phyloP scores from a whole-genome alignment of 306 rosid species.

The Phaseolus lunatus region DNA sequence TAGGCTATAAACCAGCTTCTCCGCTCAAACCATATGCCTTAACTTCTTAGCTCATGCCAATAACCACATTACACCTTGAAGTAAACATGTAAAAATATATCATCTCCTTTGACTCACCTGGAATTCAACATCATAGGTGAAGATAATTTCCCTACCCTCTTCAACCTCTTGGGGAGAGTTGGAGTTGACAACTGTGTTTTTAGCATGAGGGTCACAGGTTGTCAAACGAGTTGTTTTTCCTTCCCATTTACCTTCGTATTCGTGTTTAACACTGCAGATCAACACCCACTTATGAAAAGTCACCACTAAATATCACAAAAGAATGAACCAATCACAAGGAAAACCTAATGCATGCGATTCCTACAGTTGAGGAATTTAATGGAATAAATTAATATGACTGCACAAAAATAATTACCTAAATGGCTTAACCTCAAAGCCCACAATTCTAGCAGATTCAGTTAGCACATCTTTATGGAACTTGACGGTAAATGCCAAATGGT shows the following conservation, averaged over 20 bases:
- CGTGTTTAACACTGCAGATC: constrained; percentile 82
- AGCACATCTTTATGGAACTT: constrained; percentile 76
- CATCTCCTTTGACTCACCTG: constrained; percentile 62
- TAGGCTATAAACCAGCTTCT: background rate
- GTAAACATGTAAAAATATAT: background rate
- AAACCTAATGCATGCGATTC: background rate
- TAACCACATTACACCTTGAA: constrained; percentile 7
- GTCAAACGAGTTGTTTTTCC: constrained; percentile 68
- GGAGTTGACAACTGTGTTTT: constrained; percentile 77
- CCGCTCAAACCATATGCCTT: constrained; percentile 23
- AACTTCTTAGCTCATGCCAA: constrained; percentile 21
- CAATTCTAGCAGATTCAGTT: constrained; percentile 90
- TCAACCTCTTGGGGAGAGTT: constrained; percentile 96
- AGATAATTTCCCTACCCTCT: constrained; percentile 81
- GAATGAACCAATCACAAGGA: constrained; percentile 20
- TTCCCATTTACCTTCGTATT: constrained; percentile 85
- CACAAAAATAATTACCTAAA: constrained; percentile 62
- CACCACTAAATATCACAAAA: constrained; percentile 38
- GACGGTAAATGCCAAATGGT: constrained; percentile 92
- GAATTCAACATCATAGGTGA: constrained; percentile 95
- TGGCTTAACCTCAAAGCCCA: constrained; percentile 97
- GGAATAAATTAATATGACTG: constrained; percentile 7
- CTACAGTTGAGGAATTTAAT: constrained; percentile 14
- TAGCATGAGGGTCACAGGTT: constrained; percentile 94
- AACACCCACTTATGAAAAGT: constrained; percentile 45